A percentile compares a stretch with the other conserved stretches of the same genome.
Conservation (phyloP, 768 basidiomycete genomes). For the Rhizopogon salebrosus region DNA sequence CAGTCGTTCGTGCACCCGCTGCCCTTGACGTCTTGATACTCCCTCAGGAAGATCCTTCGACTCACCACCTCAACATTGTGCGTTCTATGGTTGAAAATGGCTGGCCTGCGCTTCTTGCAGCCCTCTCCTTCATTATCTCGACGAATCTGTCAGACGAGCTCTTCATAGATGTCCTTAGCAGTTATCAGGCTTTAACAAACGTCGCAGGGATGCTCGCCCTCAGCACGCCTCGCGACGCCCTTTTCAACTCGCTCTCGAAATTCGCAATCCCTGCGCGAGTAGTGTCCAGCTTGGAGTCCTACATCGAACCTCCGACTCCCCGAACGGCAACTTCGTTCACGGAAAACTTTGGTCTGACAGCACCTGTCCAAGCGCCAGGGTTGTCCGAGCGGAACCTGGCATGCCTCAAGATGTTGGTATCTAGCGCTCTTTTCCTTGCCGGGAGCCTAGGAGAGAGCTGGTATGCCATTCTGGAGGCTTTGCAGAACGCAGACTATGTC, state of each 20-base stretch:
- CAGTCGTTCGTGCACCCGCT: constrained; percentile 65
- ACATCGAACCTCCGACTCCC: constrained; percentile 51
- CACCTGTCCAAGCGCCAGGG: constrained; percentile 54
- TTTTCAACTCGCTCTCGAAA: constrained; percentile 86
- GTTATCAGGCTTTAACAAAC: constrained; percentile 80
- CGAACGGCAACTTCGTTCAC: constrained; percentile 53
- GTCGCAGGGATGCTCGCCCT: constrained; percentile 88
- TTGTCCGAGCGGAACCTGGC: constrained; percentile 88
- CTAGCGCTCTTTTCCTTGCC: constrained; percentile 74
- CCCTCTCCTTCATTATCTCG: constrained; percentile 81
- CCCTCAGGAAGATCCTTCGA: constrained; percentile 46
- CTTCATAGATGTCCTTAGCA: constrained; percentile 80
- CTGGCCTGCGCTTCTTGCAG: constrained; percentile 92
- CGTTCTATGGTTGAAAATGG: constrained; percentile 78
- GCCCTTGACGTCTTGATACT: constrained; percentile 60
- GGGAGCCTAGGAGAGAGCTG: constrained; percentile 87
- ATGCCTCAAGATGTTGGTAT: constrained; percentile 79
- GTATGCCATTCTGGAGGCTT: constrained; percentile 84
- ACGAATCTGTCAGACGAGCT: constrained; percentile 91
- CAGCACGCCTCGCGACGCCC: constrained; percentile 85
- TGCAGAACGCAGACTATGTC: constrained; percentile 95
- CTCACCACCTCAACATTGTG: constrained; percentile 57
- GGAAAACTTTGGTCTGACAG: constrained; percentile 62
- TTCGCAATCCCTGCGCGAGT: constrained; percentile 88
- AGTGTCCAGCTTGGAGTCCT: constrained; percentile 74